Conservation (phyloP, 2,329 filamentous ascomycete genomes). For the Fulvia fulva region DNA sequence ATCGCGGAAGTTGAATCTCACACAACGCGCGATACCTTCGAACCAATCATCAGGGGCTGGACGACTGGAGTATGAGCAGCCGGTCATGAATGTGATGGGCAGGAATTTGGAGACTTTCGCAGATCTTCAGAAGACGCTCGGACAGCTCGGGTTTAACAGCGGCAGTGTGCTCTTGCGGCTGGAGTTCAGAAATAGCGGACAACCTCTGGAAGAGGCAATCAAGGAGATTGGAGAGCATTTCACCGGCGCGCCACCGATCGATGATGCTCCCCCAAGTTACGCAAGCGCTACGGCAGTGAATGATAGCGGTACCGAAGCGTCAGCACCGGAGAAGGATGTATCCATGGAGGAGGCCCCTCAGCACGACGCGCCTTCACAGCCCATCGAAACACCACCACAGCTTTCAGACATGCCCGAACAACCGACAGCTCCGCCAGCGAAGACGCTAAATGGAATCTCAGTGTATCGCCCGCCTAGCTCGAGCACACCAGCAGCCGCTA, state of each 20-base stretch:
- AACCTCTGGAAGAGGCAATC: constrained; percentile 82
- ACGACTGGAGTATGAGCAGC: constrained; percentile 82
- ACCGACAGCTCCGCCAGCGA: constrained; percentile 9
- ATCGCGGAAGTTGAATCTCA: constrained; percentile 65
- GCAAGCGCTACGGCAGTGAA: not conserved
- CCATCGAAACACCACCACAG: constrained; percentile 6
- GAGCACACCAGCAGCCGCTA: constrained; percentile 70
- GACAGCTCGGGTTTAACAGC: constrained; percentile 79
- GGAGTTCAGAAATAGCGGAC: constrained; percentile 69
- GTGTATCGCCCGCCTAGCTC: constrained; percentile 74
- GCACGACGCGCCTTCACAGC: not conserved
- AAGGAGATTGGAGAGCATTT: constrained; percentile 74
- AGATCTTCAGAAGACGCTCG: constrained; percentile 84
- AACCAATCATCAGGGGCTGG: constrained; percentile 57
- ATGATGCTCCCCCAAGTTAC: not conserved
- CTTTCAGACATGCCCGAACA: constrained; percentile 6
- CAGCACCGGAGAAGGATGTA: constrained; percentile 21
- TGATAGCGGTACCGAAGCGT: not conserved
- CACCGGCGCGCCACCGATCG: constrained; percentile 35
- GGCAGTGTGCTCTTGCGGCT: constrained; percentile 77
- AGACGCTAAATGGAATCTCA: constrained; percentile 29
- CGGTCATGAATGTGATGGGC: constrained; percentile 78
- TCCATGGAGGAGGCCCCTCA: not conserved
- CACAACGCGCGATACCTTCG: constrained; percentile 71
- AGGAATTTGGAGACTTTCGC: constrained; percentile 71